Evolutionary conservation across 192 early-diverging fungal species (phyloP).

Genomic region (Gigaspora rosea): DNA sequence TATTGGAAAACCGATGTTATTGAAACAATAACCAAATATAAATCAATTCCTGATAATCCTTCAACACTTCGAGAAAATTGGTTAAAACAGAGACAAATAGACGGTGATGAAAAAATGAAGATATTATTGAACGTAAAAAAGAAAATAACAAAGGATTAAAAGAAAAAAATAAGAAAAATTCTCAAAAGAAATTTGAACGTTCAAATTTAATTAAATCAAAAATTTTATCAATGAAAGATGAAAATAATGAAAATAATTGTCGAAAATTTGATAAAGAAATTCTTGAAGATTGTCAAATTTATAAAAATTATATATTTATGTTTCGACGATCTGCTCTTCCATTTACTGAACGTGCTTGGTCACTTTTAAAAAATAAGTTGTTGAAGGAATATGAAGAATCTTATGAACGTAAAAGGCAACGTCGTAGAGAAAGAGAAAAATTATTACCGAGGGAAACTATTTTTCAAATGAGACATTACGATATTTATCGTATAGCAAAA

Average conservation of each 20-base stretch:
- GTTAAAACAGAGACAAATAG: neutral
- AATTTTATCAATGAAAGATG: no score
- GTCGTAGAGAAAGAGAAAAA: no score
- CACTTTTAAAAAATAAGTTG: constrained; percentile 16
- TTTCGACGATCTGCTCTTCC: neutral
- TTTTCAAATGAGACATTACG: no score
- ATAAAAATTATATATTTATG: no score
- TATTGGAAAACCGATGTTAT: constrained; percentile 3
- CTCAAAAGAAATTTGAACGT: neutral
- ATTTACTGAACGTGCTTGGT: constrained; percentile 23
- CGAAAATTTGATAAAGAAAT: no score
- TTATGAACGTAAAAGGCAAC: neutral
- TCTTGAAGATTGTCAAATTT: no score
- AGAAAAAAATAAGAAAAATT: neutral
- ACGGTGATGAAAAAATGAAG: neutral
- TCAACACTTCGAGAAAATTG: neutral
- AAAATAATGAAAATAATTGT: no score
- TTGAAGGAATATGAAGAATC: constrained; percentile 1
- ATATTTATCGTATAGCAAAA: no score
- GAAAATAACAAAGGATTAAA: neutral
- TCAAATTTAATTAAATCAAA: neutral
- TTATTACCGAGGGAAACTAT: no score
- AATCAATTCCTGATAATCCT: neutral
- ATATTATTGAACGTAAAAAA: neutral
- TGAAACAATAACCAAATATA: neutral